Evolutionary conservation across 306 rosid genomes (phyloP), one percentile per base, ranked within the genome.

Genomic region (Cucumis hystrix): DNA sequence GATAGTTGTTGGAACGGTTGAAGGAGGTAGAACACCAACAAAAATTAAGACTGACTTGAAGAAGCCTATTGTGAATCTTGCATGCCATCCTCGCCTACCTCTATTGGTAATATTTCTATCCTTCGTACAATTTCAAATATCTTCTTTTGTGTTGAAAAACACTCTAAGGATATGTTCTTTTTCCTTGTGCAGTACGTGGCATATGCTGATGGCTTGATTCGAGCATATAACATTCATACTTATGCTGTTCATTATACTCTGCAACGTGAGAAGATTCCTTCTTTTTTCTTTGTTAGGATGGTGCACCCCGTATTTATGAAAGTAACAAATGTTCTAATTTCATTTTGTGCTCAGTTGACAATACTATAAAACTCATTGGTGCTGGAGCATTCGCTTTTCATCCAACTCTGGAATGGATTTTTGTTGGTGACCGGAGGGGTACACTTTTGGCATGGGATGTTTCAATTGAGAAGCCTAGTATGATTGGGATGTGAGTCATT

Each of bases 1-100:
- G 87, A 81, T 67, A 96, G 99, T 92, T 87, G 99, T 96, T 86
- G 99, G 99, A 81, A 92, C 98, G 56, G 88, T 96, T 74, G 99
- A 96, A 88, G 99, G 99, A 4, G 99, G 99, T 63, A 88, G 96
- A 81, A 86, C 87, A 8, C 99, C 99, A 21, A 96, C 99, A 79
- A 96, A 92, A 84, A 92, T 96, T 79, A 96, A 96, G 87, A 83
- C 99, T 80, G 99, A 96, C 83, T 80, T 96, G 88, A 96, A 96
- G 89, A 96, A 92, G 81, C 97, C 99, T 68, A 70, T 96, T 85
- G 93, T 96, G 83, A 96, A 96, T 86, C 92, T 96, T 84, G 93
- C 98, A 59, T 96, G 99, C 86, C 98, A 96, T 87, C 99, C 99
- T 83, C 98, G 99, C 80, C 98, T 87, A 74, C 96, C 99, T 45